phyloP scores from a whole-genome alignment of 179 eudicot genomes.

The Carnegiea gigantea region DNA sequence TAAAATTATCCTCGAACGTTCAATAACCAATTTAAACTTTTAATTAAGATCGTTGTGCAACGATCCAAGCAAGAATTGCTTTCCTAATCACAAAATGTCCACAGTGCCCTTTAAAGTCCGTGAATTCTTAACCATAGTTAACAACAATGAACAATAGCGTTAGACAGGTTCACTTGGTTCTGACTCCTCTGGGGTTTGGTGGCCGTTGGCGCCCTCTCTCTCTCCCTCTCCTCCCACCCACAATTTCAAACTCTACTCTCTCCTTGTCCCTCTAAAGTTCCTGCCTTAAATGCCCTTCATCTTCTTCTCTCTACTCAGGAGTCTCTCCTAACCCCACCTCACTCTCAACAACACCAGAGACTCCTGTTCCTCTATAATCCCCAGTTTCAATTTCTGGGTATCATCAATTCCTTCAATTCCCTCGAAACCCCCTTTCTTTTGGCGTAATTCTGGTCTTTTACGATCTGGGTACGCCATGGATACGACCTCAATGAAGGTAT shows the following conservation, averaged over 20 bases:
- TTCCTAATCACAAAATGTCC: not conserved
- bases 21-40: too few relatives aligned
- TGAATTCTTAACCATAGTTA: slow-evolving; percentile 23
- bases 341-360: slow-evolving; percentile 20
- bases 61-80: not conserved
- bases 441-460: not conserved
- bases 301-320: slow-evolving; percentile 5
- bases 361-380: not conserved
- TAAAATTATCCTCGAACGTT: too few relatives aligned
- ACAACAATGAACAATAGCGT: slow-evolving; percentile 16
- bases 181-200: slow-evolving; percentile 28
- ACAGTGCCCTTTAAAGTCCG: not conserved
- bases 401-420: not conserved
- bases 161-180: slow-evolving; percentile 26
- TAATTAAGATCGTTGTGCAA: too few relatives aligned
- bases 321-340: slow-evolving; percentile 36
- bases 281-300: not conserved
- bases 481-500: slow-evolving; percentile 57
- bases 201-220: slow-evolving; percentile 34
- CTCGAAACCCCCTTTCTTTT: slow-evolving; percentile 7
- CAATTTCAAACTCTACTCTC: too few relatives aligned
- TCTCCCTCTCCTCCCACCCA: not conserved
- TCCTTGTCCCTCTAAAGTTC: not conserved
- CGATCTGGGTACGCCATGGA: slow-evolving; percentile 48
- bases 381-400: slow-evolving; percentile 16